Evolutionary conservation across 441 rosid species (phyloP).

Genomic region (Populus hybrid): DNA sequence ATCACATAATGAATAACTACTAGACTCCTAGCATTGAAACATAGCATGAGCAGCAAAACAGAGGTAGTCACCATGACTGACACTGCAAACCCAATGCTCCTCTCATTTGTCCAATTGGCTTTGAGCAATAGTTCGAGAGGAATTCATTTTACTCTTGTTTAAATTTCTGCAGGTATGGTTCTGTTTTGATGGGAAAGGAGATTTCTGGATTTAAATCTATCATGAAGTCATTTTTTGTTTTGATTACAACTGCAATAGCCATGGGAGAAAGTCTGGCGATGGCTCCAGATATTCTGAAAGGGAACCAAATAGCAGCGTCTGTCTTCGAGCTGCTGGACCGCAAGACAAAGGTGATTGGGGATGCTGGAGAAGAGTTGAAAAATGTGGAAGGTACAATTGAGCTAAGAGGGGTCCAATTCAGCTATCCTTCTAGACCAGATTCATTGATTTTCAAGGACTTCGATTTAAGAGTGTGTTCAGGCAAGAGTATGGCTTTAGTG

Average conservation of each 20-base stretch:
- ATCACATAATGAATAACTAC: neutral
- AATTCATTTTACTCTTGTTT: slow-evolving; percentile 8
- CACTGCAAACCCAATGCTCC: neutral
- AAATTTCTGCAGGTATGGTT: slow-evolving; percentile 69
- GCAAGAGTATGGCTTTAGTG: slow-evolving; percentile 81
- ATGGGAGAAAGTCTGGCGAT: slow-evolving; percentile 92
- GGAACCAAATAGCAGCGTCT: slow-evolving; percentile 88
- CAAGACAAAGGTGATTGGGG: slow-evolving; percentile 56
- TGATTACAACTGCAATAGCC: slow-evolving; percentile 90
- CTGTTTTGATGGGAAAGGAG: slow-evolving; percentile 85
- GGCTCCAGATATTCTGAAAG: slow-evolving; percentile 85
- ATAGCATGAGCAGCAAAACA: neutral
- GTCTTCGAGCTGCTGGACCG: slow-evolving; percentile 82
- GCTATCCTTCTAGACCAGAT: slow-evolving; percentile 86
- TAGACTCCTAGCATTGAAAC: neutral
- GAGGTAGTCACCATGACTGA: neutral
- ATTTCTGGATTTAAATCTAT: slow-evolving; percentile 71
- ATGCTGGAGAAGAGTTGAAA: slow-evolving; percentile 54
- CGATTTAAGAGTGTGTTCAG: slow-evolving; percentile 56
- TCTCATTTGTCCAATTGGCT: neutral
- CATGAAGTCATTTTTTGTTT: slow-evolving; percentile 92
- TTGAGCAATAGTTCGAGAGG: neutral
- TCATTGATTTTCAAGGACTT: slow-evolving; percentile 68
- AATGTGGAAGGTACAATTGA: slow-evolving; percentile 69
- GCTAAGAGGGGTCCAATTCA: slow-evolving; percentile 60